A percentile compares a stretch with the other conserved stretches of the same genome.
Evolutionary conservation across 768 basidiomycete species (phyloP).

Genomic region (Sistotremastrum suecicum): DNA sequence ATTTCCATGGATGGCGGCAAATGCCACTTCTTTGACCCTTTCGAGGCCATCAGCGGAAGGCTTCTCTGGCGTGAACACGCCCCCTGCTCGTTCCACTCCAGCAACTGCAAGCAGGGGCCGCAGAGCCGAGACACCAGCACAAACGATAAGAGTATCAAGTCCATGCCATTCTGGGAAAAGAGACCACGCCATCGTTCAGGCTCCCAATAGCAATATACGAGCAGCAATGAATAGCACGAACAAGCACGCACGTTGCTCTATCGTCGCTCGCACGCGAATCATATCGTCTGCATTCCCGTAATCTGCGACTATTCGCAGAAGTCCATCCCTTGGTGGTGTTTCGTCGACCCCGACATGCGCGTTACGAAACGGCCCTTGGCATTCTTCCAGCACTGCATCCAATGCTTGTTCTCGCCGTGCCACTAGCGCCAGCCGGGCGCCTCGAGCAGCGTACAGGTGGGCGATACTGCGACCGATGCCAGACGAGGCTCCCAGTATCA

Average conservation of each 20-base stretch:
- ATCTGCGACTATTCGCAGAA: slow-evolving; percentile 47
- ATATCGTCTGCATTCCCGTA: slow-evolving; percentile 55
- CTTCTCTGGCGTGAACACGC: slow-evolving; percentile 19
- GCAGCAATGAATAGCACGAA: background rate
- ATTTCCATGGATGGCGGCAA: slow-evolving; percentile 45
- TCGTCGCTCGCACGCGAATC: slow-evolving; percentile 34
- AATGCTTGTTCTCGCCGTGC: slow-evolving; percentile 47
- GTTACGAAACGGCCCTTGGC: slow-evolving; percentile 18
- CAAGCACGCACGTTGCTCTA: slow-evolving; percentile 38
- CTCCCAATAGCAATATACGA: background rate
- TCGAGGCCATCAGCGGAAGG: slow-evolving; percentile 44
- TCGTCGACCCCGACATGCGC: slow-evolving; percentile 6
- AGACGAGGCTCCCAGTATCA: slow-evolving; percentile 73
- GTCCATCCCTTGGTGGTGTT: slow-evolving; percentile 11
- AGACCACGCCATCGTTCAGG: background rate
- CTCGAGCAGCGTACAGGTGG: slow-evolving; percentile 54
- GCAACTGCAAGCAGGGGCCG: slow-evolving; percentile 62
- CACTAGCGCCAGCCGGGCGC: slow-evolving; percentile 61
- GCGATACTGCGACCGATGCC: slow-evolving; percentile 71
- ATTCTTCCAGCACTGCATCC: slow-evolving; percentile 47
- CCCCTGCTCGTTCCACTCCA: slow-evolving; percentile 29
- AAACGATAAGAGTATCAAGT: slow-evolving; percentile 69
- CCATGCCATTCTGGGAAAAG: slow-evolving; percentile 54
- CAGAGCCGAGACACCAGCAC: slow-evolving; percentile 75
- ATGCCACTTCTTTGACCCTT: slow-evolving; percentile 39